Percentiles rank a stretch among this genome's conserved stretches.
Conservation (phyloP, 1,284 basidiomycete species). For the Cryptococcus maquisensis region DNA sequence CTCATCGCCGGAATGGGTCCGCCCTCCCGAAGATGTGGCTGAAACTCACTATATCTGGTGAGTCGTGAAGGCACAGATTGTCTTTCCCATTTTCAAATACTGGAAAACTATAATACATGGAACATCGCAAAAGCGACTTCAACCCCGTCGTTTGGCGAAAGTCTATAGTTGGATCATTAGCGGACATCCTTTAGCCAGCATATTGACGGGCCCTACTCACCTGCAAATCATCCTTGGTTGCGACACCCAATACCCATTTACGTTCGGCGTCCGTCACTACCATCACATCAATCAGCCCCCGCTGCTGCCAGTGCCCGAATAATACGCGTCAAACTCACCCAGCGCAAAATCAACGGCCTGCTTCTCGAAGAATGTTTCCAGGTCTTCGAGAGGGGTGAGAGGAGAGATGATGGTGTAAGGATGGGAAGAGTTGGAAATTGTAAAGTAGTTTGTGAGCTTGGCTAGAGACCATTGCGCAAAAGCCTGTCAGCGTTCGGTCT, state of each 20-base stretch:
- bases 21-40: too few species aligned
- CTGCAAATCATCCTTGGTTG: constrained; percentile 72
- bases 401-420: constrained; percentile 75
- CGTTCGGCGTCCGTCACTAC: constrained; percentile 75
- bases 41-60: too few species aligned
- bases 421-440: constrained; percentile 55
- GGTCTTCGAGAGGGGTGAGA: constrained; percentile 65
- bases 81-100: too few species aligned
- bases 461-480: constrained; percentile 47
- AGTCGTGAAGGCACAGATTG: too few species aligned
- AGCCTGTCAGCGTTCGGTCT: neutral
- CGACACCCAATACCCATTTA: constrained; percentile 81
- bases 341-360: constrained; percentile 66
- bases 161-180: neutral
- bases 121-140: neutral
- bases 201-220: constrained; percentile 41
- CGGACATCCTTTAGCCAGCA: neutral
- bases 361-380: constrained; percentile 66
- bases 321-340: constrained; percentile 51
- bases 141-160: neutral
- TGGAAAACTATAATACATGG: too few species aligned
- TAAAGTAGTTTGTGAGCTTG: constrained; percentile 71
- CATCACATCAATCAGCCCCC: constrained; percentile 4
- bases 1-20: too few species aligned
- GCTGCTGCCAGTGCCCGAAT: too few species aligned